A percentile compares a stretch with the other conserved stretches of the same genome.
phyloP scores from a whole-genome alignment of 164 flowering plant genomes.

The Akebia trifoliata region DNA sequence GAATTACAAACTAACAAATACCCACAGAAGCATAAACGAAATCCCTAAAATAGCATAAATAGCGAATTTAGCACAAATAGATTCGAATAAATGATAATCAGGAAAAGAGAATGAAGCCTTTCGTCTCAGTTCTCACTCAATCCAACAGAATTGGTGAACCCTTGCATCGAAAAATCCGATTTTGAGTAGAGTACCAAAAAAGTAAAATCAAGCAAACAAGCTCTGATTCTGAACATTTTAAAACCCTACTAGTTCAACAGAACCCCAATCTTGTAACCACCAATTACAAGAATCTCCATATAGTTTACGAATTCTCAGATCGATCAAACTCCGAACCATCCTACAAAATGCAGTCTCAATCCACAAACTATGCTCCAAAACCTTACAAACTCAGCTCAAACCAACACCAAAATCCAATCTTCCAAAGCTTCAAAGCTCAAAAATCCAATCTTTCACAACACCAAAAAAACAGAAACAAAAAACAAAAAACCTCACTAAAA shows the following conservation, averaged over 20 bases:
- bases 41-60: conserved; percentile 10
- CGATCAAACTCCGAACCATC: conserved; percentile 15
- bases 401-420: conserved; percentile 9
- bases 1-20: background rate
- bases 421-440: background rate
- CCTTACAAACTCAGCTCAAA: conserved; percentile 11
- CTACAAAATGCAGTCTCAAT: conserved; percentile 8
- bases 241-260: conserved; percentile 12
- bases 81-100: conserved; percentile 13
- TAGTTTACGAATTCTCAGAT: conserved; percentile 16
- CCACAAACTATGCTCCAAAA: background rate
- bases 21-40: background rate
- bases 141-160: conserved; percentile 12
- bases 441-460: conserved; percentile 9
- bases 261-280: conserved; percentile 7
- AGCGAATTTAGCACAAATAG: background rate
- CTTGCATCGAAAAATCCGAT: conserved; percentile 21
- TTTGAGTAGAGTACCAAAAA: conserved; percentile 12
- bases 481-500: conserved; percentile 3
- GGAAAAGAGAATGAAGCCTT: conserved; percentile 8
- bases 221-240: conserved; percentile 32
- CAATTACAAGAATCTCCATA: conserved; percentile 19
- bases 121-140: conserved; percentile 12
- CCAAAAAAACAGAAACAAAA: background rate
- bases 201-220: conserved; percentile 14